These are phyloP conservation scores for Pestalotiopsis sp. DNA, from an alignment of 2,329 filamentous ascomycete genomes.

Conservation along the genomic window DNA sequence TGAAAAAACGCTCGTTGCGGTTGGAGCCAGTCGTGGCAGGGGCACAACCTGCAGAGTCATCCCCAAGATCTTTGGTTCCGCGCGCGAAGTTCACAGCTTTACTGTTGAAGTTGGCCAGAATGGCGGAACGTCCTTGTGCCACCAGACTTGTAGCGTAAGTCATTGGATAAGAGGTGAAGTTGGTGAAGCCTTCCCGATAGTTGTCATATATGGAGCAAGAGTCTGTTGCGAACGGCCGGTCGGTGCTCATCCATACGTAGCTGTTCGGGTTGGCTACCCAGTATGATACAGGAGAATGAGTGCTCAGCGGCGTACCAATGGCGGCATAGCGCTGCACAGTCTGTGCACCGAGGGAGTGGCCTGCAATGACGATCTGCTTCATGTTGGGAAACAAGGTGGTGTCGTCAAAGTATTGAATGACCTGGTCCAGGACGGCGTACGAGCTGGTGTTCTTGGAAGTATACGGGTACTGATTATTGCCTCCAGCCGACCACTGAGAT, in stretches of 20 bases:
- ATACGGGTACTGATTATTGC: slow-evolving; percentile 9
- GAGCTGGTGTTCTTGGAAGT: neutral
- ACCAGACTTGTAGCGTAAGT: slow-evolving; percentile 4
- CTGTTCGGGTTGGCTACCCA: slow-evolving; percentile 8
- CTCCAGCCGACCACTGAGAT: slow-evolving; percentile 8
- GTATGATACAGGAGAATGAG: slow-evolving; percentile 4
- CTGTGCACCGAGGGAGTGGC: slow-evolving; percentile 9
- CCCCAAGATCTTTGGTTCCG: slow-evolving; percentile 4
- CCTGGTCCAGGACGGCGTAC: slow-evolving; percentile 4
- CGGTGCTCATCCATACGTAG: slow-evolving; percentile 1
- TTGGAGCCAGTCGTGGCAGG: slow-evolving; percentile 6
- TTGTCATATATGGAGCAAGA: slow-evolving; percentile 1
- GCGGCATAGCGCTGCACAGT: slow-evolving; percentile 9
- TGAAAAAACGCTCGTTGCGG: slow-evolving; percentile 9
- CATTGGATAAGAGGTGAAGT: slow-evolving; percentile 1
- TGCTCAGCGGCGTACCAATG: slow-evolving; percentile 3
- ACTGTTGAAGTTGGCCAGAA: slow-evolving; percentile 4
- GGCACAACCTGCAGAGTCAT: slow-evolving; percentile 5
- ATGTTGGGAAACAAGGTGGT: slow-evolving; percentile 5
- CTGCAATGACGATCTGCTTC: slow-evolving; percentile 8
- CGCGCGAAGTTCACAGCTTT: neutral
- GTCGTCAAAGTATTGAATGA: slow-evolving; percentile 10
- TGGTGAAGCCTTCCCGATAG: slow-evolving; percentile 8
- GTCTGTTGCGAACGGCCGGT: slow-evolving; percentile 7
- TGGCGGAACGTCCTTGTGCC: neutral